Base-by-base conservation (phyloP, 169 alveolate genomes). In the Eimeria sp. region DNA sequence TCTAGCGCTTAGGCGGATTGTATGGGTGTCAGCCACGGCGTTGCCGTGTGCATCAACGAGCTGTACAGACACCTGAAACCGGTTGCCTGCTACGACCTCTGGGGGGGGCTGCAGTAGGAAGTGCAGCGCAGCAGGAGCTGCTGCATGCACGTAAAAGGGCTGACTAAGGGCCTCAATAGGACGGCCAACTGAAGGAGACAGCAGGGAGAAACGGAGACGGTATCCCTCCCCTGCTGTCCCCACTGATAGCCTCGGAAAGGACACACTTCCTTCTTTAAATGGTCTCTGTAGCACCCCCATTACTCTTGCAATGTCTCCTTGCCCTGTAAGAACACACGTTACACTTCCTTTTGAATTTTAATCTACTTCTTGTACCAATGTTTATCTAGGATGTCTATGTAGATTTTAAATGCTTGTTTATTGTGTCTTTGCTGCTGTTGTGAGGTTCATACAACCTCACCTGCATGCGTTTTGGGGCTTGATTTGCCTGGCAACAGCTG, bases 81-180 rank as follows among this genome's bases (percentile, higher is more conserved):
- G 7, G 67, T 30, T 22, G 10, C 89, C 89, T 47, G 89, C 89
- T n/a, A 45, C 89, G 34, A 78, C 43, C 3, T 78, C 89, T 45
- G 89, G 65, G 61, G 89, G 89, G 34, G 89, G 89, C 47, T 78
- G 89, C 89, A 43, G 89, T 27, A 78, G 43, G 61, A 78, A 78
- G 27, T 43, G 65, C 25, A 78, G 89, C 54, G 47, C 89, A 13
- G 89, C 89, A 40, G 89, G 89, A 47, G 47, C 89, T 78, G 89
- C 58, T 78, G 89, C 89, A 11, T 45, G 65, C 67, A 78, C 89
- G 27, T 47, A 20, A 65, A 78, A 78, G 67, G 54, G 89, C 89
- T 78, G 43, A 34, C 89, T 78, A 16, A 78, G 43, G 20, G 27
- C 89, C 63, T 43, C 89, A 47, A 78, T 20, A 34, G 89, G 67